phyloP scores from a whole-genome alignment of 139 green algal species.

The Picochlorum sp. region DNA sequence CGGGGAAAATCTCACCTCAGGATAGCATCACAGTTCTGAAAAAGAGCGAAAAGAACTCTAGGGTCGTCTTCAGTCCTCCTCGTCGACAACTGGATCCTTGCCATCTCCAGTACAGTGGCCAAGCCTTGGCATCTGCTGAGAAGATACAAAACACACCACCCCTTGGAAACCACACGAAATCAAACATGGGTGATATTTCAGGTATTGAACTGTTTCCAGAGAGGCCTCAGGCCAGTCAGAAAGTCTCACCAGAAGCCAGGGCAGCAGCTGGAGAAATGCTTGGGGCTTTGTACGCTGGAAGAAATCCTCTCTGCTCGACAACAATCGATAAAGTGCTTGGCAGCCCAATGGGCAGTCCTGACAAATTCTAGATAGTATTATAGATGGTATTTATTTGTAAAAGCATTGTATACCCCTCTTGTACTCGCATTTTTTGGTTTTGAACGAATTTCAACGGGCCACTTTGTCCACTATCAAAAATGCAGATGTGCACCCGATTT shows the following conservation, averaged over 20 bases:
- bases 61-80: neutral
- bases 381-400: too few relatives aligned
- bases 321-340: too few relatives aligned
- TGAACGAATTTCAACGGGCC: too few relatives aligned
- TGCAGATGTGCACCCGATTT: too few relatives aligned
- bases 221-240: neutral
- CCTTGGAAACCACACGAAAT: neutral
- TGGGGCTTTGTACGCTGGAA: neutral
- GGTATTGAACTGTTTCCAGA: neutral
- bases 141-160: neutral
- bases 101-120: neutral
- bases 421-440: too few relatives aligned
- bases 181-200: neutral
- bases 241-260: neutral
- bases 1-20: neutral
- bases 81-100: neutral
- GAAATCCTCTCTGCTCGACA: neutral
- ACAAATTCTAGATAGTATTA: too few relatives aligned
- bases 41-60: neutral
- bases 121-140: neutral
- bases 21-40: neutral
- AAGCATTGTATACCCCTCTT: too few relatives aligned
- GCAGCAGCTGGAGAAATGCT: conserved; percentile 6
- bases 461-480: too few relatives aligned
- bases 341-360: too few relatives aligned